phyloP scores from a whole-genome alignment of 2,329 filamentous ascomycete genomes.

The Xylaria sp. region DNA sequence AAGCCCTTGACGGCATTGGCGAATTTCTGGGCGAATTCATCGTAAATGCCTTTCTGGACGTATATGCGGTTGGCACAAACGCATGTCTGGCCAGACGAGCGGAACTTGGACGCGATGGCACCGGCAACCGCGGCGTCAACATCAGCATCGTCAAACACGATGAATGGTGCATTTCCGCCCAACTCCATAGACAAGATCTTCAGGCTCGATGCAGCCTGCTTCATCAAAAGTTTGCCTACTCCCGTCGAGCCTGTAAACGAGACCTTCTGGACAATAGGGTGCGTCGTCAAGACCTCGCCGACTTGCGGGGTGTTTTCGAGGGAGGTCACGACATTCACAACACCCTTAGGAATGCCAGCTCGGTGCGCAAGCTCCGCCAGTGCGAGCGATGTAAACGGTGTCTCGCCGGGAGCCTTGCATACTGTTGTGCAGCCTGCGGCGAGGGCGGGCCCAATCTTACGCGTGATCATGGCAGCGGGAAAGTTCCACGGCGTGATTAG shows the following conservation, averaged over 20 bases:
- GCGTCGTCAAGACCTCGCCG: conserved; percentile 80
- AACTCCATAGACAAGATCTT: conserved; percentile 90
- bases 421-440: conserved; percentile 97
- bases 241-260: conserved; percentile 88
- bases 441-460: conserved; percentile 78
- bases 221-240: conserved; percentile 83
- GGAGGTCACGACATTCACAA: conserved; percentile 88
- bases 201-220: conserved; percentile 83
- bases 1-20: conserved; percentile 78
- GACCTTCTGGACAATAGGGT: conserved; percentile 83
- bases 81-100: conserved; percentile 94
- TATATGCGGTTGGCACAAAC: conserved; percentile 89
- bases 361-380: conserved; percentile 86
- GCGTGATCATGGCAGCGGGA: conserved; percentile 78
- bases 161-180: conserved; percentile 94
- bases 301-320: conserved; percentile 82
- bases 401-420: conserved; percentile 90
- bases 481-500: conserved; percentile 94
- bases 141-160: conserved; percentile 96
- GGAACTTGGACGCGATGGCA: conserved; percentile 89
- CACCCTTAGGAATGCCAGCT: conserved; percentile 89
- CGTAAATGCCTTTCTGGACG: conserved; percentile 81
- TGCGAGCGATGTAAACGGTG: conserved; percentile 89
- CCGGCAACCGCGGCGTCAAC: conserved; percentile 85
- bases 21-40: conserved; percentile 75